These are phyloP conservation scores for Exutisphaerella laricina DNA, from an alignment of 2,329 filamentous ascomycete genomes.

Conservation along the genomic window DNA sequence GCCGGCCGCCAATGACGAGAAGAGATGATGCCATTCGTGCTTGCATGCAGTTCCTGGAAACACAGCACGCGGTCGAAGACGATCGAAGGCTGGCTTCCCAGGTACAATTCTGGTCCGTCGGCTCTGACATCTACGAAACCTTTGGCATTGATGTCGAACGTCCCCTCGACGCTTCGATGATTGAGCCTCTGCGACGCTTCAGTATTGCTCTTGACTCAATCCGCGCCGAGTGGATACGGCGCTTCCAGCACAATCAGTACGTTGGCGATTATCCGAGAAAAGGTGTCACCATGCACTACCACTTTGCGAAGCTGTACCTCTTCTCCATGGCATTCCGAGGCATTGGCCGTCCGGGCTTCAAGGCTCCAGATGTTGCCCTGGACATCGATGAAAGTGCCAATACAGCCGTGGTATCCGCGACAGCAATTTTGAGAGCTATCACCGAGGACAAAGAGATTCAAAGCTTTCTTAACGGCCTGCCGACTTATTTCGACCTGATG, in stretches of 20 bases:
- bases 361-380: constrained; percentile 23
- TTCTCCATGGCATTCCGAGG: constrained; percentile 28
- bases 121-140: constrained; percentile 26
- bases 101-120: constrained; percentile 26
- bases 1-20: constrained; percentile 36
- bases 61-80: constrained; percentile 29
- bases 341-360: constrained; percentile 22
- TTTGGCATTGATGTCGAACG: constrained; percentile 30
- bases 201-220: constrained; percentile 25
- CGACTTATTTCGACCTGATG: constrained; percentile 32
- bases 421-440: constrained; percentile 24
- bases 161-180: constrained; percentile 27
- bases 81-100: constrained; percentile 27
- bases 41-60: constrained; percentile 30
- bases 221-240: constrained; percentile 27
- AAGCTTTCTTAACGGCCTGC: constrained; percentile 27
- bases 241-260: constrained; percentile 24
- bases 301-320: constrained; percentile 29
- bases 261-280: constrained; percentile 28
- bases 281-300: constrained; percentile 27
- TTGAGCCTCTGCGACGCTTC: constrained; percentile 30
- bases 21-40: constrained; percentile 31
- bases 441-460: constrained; percentile 26
- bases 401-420: constrained; percentile 25
- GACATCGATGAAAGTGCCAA: constrained; percentile 30